Evolutionary conservation across 2,329 filamentous ascomycete species (phyloP).

Genomic region (Epicoccum sorghinum): DNA sequence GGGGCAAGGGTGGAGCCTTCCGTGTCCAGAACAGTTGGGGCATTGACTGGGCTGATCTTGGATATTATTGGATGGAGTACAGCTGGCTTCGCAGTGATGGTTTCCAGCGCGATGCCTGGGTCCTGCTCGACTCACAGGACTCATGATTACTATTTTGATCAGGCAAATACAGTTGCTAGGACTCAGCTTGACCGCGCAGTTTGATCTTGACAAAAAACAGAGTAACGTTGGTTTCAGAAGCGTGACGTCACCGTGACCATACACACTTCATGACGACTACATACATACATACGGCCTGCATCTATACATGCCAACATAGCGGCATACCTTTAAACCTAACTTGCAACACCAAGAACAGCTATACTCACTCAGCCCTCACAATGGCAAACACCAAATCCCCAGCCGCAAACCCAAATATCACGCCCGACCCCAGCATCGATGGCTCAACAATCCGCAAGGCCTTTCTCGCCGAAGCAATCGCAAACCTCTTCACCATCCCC

Average conservation of each 20-base stretch:
- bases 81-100: too few relatives aligned
- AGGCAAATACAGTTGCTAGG: too few relatives aligned
- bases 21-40: background rate
- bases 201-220: too few relatives aligned
- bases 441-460: constrained; percentile 35
- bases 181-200: too few relatives aligned
- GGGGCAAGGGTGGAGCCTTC: background rate
- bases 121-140: background rate
- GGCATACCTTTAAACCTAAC: background rate
- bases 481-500: constrained; percentile 36
- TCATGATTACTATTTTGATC: too few relatives aligned
- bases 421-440: constrained; percentile 16
- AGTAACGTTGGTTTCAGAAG: too few relatives aligned
- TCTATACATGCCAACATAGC: background rate
- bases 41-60: background rate
- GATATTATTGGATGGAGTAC: background rate
- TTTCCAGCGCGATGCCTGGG: background rate
- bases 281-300: background rate
- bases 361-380: background rate
- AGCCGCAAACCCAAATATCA: constrained; percentile 27
- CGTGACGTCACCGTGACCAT: constrained; percentile 13
- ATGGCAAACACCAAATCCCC: constrained; percentile 25
- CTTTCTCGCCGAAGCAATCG: constrained; percentile 34
- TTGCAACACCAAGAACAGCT: background rate
- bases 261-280: constrained; percentile 14